Conservation (phyloP, 2,329 filamentous ascomycete genomes). For the Trichoderma endophyticum region DNA sequence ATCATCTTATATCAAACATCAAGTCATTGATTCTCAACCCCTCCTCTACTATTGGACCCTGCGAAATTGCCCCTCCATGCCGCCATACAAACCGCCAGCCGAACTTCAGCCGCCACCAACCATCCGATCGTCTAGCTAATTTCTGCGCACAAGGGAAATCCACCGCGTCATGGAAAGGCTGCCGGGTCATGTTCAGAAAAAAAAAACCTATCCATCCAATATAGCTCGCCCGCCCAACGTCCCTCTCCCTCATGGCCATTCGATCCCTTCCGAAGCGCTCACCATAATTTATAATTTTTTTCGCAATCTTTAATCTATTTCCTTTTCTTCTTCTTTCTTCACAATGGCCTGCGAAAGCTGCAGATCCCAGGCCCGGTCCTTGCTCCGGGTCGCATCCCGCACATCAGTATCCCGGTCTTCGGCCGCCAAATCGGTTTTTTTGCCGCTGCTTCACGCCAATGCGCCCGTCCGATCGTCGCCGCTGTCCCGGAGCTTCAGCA, state of each 20-base stretch:
- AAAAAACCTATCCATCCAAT: neutral
- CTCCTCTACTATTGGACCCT: neutral
- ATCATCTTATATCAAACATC: neutral
- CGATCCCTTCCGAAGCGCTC: neutral
- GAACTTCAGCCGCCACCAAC: slow-evolving; percentile 16
- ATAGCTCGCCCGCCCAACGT: neutral
- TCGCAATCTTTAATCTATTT: neutral
- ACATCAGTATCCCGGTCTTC: slow-evolving; percentile 29
- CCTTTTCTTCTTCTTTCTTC: slow-evolving; percentile 11
- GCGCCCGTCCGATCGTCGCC: neutral
- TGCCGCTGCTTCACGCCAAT: slow-evolving; percentile 19
- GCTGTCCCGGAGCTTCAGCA: slow-evolving; percentile 36
- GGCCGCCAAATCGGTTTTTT: slow-evolving; percentile 25
- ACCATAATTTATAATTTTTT: neutral
- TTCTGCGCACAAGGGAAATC: slow-evolving; percentile 14
- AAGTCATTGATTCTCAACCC: neutral
- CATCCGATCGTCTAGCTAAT: neutral
- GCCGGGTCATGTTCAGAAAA: neutral
- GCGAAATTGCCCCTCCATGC: slow-evolving; percentile 10
- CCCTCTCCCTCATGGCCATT: neutral
- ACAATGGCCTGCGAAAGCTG: slow-evolving; percentile 51
- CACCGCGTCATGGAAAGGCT: slow-evolving; percentile 18
- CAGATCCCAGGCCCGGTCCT: slow-evolving; percentile 41
- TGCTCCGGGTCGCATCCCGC: slow-evolving; percentile 36
- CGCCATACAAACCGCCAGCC: slow-evolving; percentile 5